Base-by-base conservation (phyloP, 768 basidiomycete genomes). In the Filobasidium floriforme region DNA sequence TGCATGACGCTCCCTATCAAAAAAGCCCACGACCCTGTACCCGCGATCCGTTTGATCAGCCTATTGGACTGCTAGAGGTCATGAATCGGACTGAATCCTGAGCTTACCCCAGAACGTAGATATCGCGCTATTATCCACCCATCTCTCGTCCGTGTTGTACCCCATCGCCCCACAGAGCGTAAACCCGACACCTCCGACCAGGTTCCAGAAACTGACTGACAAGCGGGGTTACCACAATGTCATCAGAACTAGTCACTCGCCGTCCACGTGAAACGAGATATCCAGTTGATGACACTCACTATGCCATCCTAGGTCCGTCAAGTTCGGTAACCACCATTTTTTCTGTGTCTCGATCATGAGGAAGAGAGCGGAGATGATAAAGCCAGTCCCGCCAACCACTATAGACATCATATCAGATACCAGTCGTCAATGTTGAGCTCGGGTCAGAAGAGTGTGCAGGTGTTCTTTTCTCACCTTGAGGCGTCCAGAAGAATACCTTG, bases 371-470 rank as follows among this genome's bases (percentile, higher is more conserved):
- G 72, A 82, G 60, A 85, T 80, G 61, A 86, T 81, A 69, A 86
- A 87, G 0, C 86, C 85, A 0, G 75, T 76, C 0, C 85, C 86
- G 44, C 86, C 86, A 22, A 86, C 72, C 11, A 87, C 85, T 76
- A 63, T 22, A 4, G 11, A 55, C 41, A 46, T 52, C 59, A 61
- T 32, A 37, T 61, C 52, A 4, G n/a, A n/a, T n/a, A n/a, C n/a
- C n/a, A n/a, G n/a, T n/a, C n/a, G n/a, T n/a, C n/a, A n/a, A n/a
- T n/a, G n/a, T n/a, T n/a, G n/a, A n/a, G n/a, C n/a, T n/a, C n/a
- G n/a, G n/a, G n/a, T n/a, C n/a, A n/a, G n/a, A n/a, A n/a, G n/a
- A n/a, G n/a, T n/a, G n/a, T n/a, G n/a, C n/a, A n/a, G n/a, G n/a
- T n/a, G n/a, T n/a, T n/a, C n/a, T n/a, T n/a, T n/a, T n/a, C 71